A percentile compares a stretch with the other conserved stretches of the same genome.
Conservation (phyloP, 768 basidiomycete species). For the Phlegmacium glaucopus region DNA sequence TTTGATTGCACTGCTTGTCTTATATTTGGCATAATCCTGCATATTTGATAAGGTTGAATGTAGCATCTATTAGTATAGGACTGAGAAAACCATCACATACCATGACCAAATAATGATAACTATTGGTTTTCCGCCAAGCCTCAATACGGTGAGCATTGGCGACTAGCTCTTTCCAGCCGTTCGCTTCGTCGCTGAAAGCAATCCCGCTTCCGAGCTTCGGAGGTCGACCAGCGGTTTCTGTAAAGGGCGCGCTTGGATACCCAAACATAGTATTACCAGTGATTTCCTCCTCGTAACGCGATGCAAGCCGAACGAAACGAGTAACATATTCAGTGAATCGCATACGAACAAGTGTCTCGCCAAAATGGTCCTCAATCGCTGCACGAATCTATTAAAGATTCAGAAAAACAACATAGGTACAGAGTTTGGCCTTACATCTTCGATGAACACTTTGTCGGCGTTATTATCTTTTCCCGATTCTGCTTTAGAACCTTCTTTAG, state of each 20-base stretch:
- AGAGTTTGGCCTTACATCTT: slow-evolving; percentile 63
- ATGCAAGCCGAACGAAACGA: slow-evolving; percentile 86
- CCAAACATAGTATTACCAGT: slow-evolving; percentile 75
- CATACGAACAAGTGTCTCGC: slow-evolving; percentile 83
- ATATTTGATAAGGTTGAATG: no score
- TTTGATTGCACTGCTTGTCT: slow-evolving; percentile 57
- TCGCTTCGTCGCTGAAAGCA: slow-evolving; percentile 69
- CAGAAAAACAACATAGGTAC: neutral
- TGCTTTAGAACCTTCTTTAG: slow-evolving; percentile 54
- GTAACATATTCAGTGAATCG: slow-evolving; percentile 87
- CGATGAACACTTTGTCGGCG: slow-evolving; percentile 85
- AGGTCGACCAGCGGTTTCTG: slow-evolving; percentile 39
- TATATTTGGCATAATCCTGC: slow-evolving; percentile 66
- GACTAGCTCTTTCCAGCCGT: slow-evolving; percentile 65
- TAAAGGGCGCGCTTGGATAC: slow-evolving; percentile 56
- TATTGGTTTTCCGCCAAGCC: slow-evolving; percentile 84
- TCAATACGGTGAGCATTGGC: slow-evolving; percentile 85
- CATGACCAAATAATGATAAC: slow-evolving; percentile 67
- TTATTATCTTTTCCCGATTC: slow-evolving; percentile 61
- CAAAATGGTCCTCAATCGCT: slow-evolving; percentile 89
- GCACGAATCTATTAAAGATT: slow-evolving; percentile 60
- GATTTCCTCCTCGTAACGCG: slow-evolving; percentile 88
- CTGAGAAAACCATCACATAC: slow-evolving; percentile 34
- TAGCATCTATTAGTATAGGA: no score
- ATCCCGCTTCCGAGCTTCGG: slow-evolving; percentile 76